A percentile compares a stretch with the other conserved stretches of the same genome.
Conservation (phyloP, 805 yeast genomes). For the Osmozyma mogii region DNA sequence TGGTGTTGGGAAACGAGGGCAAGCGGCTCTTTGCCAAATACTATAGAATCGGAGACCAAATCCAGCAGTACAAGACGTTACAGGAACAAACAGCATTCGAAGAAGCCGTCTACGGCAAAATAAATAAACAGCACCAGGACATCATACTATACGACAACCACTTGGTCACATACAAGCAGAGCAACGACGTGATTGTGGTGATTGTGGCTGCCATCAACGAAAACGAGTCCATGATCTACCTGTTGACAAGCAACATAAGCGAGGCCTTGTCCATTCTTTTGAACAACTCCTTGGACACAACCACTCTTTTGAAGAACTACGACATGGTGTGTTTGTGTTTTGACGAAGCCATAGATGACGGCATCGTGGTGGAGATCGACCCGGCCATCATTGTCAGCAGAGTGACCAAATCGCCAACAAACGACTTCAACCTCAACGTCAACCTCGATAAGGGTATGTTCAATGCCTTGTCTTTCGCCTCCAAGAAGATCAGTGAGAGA, state of each 20-base stretch:
- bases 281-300: conserved; percentile 64
- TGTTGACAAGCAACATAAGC: conserved; percentile 65
- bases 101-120: conserved; percentile 58
- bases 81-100: conserved; percentile 77
- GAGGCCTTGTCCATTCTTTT: conserved; percentile 77
- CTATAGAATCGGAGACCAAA: conserved; percentile 44
- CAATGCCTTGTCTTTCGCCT: conserved; percentile 84
- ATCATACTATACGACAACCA: conserved; percentile 72
- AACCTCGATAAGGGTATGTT: conserved; percentile 69
- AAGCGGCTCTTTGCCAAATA: conserved; percentile 78
- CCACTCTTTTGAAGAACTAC: conserved; percentile 69
- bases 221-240: conserved; percentile 75
- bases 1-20: conserved; percentile 78
- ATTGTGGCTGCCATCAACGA: conserved; percentile 72
- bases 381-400: conserved; percentile 80
- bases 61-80: conserved; percentile 35
- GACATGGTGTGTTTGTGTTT: conserved; percentile 81
- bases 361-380: conserved; percentile 85
- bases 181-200: conserved; percentile 65
- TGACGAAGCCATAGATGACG: conserved; percentile 92
- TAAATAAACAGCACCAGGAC: conserved; percentile 76
- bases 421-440: conserved; percentile 50
- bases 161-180: conserved; percentile 79
- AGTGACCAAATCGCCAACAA: conserved; percentile 77
- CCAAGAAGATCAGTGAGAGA: conserved; percentile 49